phyloP scores from a whole-genome alignment of 2,329 filamentous ascomycete species.

The Sphaerulina populicola region DNA sequence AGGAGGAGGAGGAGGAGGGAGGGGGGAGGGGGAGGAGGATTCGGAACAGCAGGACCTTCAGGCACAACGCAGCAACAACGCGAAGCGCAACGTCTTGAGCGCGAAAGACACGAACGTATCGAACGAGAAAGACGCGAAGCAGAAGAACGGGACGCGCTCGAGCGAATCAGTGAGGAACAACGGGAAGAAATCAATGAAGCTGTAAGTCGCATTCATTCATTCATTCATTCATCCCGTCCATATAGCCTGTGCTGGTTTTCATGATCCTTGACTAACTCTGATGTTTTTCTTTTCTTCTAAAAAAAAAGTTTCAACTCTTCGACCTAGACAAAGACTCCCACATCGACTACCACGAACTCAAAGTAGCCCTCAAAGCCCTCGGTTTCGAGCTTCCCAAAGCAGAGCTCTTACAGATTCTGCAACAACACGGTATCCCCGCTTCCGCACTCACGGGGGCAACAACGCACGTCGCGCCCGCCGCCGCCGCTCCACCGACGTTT shows the following conservation, averaged over 20 bases:
- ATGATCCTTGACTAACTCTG: not conserved
- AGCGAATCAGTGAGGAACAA: conserved; percentile 72
- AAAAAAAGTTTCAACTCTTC: conserved; percentile 87
- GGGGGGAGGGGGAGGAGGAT: not conserved
- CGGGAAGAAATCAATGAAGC: conserved; percentile 89
- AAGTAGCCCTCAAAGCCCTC: conserved; percentile 89
- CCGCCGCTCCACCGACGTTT: conserved; percentile 27
- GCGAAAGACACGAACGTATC: conserved; percentile 36
- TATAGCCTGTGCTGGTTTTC: no score
- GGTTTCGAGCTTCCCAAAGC: conserved; percentile 85
- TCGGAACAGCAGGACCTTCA: conserved; percentile 4
- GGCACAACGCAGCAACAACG: conserved; percentile 33
- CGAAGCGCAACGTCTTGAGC: conserved; percentile 37
- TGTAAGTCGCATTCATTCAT: conserved; percentile 39
- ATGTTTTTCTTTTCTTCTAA: not conserved
- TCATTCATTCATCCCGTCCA: no score
- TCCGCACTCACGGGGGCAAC: conserved; percentile 29
- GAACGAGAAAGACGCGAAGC: conserved; percentile 38
- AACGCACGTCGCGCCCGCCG: conserved; percentile 32
- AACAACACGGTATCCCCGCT: conserved; percentile 63
- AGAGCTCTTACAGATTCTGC: conserved; percentile 73
- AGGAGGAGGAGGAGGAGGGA: not conserved
- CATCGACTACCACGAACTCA: conserved; percentile 97
- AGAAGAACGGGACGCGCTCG: conserved; percentile 42
- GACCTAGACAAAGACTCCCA: conserved; percentile 90